phyloP scores from a whole-genome alignment of 2,329 filamentous ascomycete genomes.

The Aureobasidium mangrovei region DNA sequence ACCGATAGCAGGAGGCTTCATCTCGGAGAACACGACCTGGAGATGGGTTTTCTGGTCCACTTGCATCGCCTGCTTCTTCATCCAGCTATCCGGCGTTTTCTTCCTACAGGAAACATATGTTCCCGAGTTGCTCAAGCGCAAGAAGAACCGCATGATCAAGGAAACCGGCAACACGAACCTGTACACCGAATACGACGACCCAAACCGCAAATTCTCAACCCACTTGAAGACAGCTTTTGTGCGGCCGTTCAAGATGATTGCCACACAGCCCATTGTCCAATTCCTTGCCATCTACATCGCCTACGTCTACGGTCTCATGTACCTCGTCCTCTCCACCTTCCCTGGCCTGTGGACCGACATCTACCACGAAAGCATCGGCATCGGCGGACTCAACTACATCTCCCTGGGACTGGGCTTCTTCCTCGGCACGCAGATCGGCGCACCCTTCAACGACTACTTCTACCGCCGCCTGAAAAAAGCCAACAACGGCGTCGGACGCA shows the following conservation, averaged over 20 bases:
- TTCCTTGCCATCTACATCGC: constrained; percentile 30
- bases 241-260: constrained; percentile 28
- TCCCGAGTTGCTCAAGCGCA: constrained; percentile 51
- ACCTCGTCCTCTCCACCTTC: constrained; percentile 30
- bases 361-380: constrained; percentile 23
- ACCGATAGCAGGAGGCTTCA: constrained; percentile 26
- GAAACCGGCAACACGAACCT: constrained; percentile 53
- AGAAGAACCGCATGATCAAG: constrained; percentile 48
- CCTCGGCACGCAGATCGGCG: constrained; percentile 35
- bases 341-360: constrained; percentile 25
- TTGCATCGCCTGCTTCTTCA: constrained; percentile 51
- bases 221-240: constrained; percentile 27
- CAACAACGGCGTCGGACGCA: constrained; percentile 30
- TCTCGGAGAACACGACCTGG: constrained; percentile 42
- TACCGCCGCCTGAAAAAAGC: constrained; percentile 29
- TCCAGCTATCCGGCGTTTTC: constrained; percentile 54
- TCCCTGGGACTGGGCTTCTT: constrained; percentile 48
- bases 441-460: constrained; percentile 29
- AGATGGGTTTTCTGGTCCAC: constrained; percentile 65
- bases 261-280: constrained; percentile 31
- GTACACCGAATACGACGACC: constrained; percentile 41
- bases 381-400: constrained; percentile 32
- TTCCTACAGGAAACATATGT: constrained; percentile 58
- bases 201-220: constrained; percentile 25
- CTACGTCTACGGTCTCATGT: constrained; percentile 33